A percentile compares a stretch with the other conserved stretches of the same genome.
Conservation (phyloP, 2,329 filamentous ascomycete genomes). For the Hypocrella siamensis region DNA sequence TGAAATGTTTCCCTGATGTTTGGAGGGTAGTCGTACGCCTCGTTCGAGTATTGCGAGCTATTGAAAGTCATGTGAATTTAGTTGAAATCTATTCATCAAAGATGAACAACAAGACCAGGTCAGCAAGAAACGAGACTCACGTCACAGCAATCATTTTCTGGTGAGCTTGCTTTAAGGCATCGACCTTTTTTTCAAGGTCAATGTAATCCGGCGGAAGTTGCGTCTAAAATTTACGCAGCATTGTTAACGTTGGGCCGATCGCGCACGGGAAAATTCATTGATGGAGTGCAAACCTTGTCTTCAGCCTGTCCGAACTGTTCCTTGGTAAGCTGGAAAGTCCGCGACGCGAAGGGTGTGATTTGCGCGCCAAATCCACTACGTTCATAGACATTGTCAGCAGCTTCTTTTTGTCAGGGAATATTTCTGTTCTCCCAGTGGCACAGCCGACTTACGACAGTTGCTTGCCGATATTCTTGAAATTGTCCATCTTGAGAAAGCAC, state of each 20-base stretch:
- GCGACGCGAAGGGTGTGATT: constrained; percentile 82
- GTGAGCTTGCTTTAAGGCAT: constrained; percentile 92
- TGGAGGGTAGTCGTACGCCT: constrained; percentile 81
- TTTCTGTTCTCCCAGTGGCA: neutral
- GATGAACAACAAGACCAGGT: too few species aligned
- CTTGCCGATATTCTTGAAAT: constrained; percentile 41
- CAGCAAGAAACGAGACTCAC: too few species aligned
- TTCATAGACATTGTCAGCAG: too few species aligned
- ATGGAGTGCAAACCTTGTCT: constrained; percentile 52
- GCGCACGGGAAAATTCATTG: neutral
- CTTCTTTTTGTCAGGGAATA: constrained; percentile 2
- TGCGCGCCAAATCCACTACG: constrained; percentile 54
- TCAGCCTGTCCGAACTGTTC: constrained; percentile 91
- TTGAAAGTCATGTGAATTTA: neutral
- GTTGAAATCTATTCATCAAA: neutral
- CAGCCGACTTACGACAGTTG: constrained; percentile 32
- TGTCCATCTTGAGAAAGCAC: constrained; percentile 27
- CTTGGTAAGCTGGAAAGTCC: constrained; percentile 94
- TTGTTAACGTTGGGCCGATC: neutral
- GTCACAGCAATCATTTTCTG: constrained; percentile 95
- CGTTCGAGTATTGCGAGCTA: constrained; percentile 87
- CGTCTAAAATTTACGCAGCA: constrained; percentile 40
- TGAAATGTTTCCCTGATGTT: constrained; percentile 97
- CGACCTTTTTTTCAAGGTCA: constrained; percentile 95
- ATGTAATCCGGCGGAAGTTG: constrained; percentile 95